phyloP scores from a whole-genome alignment of 441 rosid genomes.

The Geranium incanum region DNA sequence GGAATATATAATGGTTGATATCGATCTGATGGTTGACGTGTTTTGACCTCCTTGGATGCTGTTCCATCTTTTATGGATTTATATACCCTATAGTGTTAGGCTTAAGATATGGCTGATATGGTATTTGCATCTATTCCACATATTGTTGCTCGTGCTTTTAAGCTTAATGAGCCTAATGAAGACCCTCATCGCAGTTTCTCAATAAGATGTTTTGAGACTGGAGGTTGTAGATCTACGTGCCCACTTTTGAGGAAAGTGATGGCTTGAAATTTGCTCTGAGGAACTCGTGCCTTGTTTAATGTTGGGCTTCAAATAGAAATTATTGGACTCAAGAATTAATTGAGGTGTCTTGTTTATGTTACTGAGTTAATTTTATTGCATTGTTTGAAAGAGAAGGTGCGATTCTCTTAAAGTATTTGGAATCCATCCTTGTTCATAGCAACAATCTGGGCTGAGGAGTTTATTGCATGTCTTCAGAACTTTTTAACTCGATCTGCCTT shows the following conservation, averaged over 20 bases:
- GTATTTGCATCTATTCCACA: not conserved
- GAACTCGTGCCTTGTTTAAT: not conserved
- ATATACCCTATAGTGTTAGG: not conserved
- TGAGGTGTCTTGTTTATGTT: not conserved
- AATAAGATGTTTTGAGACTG: not conserved
- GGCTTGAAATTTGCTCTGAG: not conserved
- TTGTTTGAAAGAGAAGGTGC: slow-evolving; percentile 15
- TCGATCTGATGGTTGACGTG: not conserved
- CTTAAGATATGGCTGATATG: not conserved
- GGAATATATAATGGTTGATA: not conserved
- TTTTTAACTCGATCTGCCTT: slow-evolving; percentile 23
- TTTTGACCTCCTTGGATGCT: not conserved
- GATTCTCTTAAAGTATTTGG: slow-evolving; percentile 17
- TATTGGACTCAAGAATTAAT: not conserved
- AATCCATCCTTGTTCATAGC: slow-evolving; percentile 17
- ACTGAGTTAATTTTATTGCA: slow-evolving; percentile 10
- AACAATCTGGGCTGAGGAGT: slow-evolving; percentile 21
- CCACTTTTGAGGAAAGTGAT: not conserved
- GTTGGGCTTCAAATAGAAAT: slow-evolving; percentile 1
- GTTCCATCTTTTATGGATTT: not conserved
- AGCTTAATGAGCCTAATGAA: not conserved
- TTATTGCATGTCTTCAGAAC: slow-evolving; percentile 20
- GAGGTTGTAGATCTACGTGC: not conserved
- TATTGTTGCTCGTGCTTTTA: not conserved
- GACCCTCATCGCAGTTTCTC: not conserved